Evolutionary conservation across 2,329 filamentous ascomycete species (phyloP).

Genomic region (Pyrenochaeta sp.): DNA sequence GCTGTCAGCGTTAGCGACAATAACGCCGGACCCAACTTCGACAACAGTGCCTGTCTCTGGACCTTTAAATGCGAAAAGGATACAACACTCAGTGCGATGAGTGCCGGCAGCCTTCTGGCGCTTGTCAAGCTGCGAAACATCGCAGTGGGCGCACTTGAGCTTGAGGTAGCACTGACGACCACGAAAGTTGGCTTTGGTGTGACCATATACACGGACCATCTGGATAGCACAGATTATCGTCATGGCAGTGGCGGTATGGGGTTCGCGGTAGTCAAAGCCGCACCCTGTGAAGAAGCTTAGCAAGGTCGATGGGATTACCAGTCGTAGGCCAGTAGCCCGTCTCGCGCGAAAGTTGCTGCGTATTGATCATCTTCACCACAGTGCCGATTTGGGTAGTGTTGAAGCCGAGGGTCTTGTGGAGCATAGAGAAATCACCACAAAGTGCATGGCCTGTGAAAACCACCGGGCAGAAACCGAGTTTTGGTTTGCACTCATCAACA

Average conservation of each 20-base stretch:
- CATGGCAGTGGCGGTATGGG: slow-evolving; percentile 19
- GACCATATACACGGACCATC: slow-evolving; percentile 9
- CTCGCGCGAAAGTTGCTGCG: slow-evolving; percentile 16
- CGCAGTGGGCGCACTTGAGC: slow-evolving; percentile 4
- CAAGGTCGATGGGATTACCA: slow-evolving; percentile 6
- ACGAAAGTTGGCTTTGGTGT: slow-evolving; percentile 1
- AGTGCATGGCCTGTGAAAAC: slow-evolving; percentile 20
- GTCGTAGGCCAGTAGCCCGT: slow-evolving; percentile 3
- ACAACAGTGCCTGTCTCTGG: neutral
- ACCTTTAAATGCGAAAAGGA: slow-evolving; percentile 1
- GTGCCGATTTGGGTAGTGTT: slow-evolving; percentile 3
- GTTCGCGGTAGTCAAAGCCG: slow-evolving; percentile 13
- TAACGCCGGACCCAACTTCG: neutral
- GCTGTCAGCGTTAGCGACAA: neutral
- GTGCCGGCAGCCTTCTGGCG: neutral
- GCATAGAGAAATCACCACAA: slow-evolving; percentile 7
- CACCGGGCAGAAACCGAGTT: slow-evolving; percentile 12
- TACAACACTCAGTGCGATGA: slow-evolving; percentile 8
- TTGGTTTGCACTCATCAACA: neutral
- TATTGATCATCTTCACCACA: slow-evolving; percentile 20
- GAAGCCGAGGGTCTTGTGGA: slow-evolving; percentile 9
- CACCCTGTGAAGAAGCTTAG: slow-evolving; percentile 2
- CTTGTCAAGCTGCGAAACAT: neutral
- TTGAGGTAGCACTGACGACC: neutral
- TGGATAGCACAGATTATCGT: slow-evolving; percentile 23